Evolutionary conservation across 768 basidiomycete genomes (phyloP).

Genomic region (Boletus sp.): DNA sequence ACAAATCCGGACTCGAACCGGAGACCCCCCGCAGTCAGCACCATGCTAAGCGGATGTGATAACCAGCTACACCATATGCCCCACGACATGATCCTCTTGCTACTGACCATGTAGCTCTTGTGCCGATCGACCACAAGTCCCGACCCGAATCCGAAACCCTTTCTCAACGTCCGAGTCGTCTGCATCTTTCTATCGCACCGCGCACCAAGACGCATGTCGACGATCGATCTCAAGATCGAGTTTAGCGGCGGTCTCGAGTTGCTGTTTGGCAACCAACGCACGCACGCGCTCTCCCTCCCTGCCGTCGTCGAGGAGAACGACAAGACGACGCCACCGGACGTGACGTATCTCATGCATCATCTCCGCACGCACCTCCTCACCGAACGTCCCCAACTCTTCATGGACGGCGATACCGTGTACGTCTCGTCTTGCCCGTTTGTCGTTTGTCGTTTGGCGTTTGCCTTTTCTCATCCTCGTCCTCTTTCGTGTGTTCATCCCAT

Average conservation of each 20-base stretch:
- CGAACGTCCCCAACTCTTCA: constrained; percentile 86
- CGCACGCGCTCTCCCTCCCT: constrained; percentile 57
- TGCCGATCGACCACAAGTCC: too few species aligned
- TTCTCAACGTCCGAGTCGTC: too few species aligned
- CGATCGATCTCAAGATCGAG: constrained; percentile 56
- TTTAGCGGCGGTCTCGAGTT: constrained; percentile 87
- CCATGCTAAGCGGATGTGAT: constrained; percentile 41
- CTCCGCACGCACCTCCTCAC: constrained; percentile 75
- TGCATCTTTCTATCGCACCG: too few species aligned
- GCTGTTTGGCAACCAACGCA: constrained; percentile 70
- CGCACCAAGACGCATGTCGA: constrained; percentile 10
- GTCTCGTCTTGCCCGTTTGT: constrained; percentile 15
- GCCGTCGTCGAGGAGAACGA: constrained; percentile 27
- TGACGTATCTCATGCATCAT: constrained; percentile 77
- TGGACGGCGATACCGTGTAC: constrained; percentile 85
- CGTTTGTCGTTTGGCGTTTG: neutral
- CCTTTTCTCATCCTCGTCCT: accelerated
- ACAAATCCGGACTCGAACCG: constrained; percentile 42
- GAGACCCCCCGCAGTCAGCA: constrained; percentile 38
- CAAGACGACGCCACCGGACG: constrained; percentile 37
- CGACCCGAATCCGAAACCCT: too few species aligned
- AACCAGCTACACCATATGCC: constrained; percentile 42
- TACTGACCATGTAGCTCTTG: too few species aligned
- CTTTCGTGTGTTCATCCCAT: too few species aligned
- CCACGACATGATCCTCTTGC: neutral